Percentiles rank a stretch among this genome's conserved stretches.
These are phyloP conservation scores for Acacia pycnantha DNA, from an alignment of 331 rosid genomes.

Conservation along the genomic window DNA sequence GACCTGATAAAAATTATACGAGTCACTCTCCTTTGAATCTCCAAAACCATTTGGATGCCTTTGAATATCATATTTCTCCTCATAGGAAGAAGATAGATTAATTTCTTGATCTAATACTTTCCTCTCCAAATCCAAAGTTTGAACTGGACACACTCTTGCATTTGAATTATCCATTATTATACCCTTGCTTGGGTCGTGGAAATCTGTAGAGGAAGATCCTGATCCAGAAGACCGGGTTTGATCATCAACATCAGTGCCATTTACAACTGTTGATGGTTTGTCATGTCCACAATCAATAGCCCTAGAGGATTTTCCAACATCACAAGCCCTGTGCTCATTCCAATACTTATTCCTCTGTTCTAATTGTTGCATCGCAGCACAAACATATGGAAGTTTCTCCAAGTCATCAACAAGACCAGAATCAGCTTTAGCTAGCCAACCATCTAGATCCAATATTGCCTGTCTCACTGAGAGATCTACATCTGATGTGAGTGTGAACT, in stretches of 20 bases:
- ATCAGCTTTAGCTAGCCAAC: conserved; percentile 92
- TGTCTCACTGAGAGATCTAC: conserved; percentile 82
- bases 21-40: conserved; percentile 60
- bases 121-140: conserved; percentile 38
- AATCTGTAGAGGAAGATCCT: conserved; percentile 38
- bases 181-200: conserved; percentile 38
- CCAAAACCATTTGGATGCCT: conserved; percentile 39
- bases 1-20: conserved; percentile 90
- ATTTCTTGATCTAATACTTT: conserved; percentile 44
- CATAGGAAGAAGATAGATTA: conserved; percentile 50
- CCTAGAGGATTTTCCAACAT: conserved; percentile 34
- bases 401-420: conserved; percentile 92
- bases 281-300: conserved; percentile 38
- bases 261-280: conserved; percentile 32
- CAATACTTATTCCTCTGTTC: conserved; percentile 86
- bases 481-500: conserved; percentile 84
- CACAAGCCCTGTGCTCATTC: conserved; percentile 56
- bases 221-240: conserved; percentile 42
- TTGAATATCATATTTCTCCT: conserved; percentile 44
- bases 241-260: conserved; percentile 35
- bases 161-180: conserved; percentile 35
- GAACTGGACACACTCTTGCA: conserved; percentile 42
- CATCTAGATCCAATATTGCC: conserved; percentile 85
- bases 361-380: conserved; percentile 90
- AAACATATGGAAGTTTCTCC: conserved; percentile 94